phyloP scores from a whole-genome alignment of 148 eudicot genomes.

The Suaeda aralocaspica region DNA sequence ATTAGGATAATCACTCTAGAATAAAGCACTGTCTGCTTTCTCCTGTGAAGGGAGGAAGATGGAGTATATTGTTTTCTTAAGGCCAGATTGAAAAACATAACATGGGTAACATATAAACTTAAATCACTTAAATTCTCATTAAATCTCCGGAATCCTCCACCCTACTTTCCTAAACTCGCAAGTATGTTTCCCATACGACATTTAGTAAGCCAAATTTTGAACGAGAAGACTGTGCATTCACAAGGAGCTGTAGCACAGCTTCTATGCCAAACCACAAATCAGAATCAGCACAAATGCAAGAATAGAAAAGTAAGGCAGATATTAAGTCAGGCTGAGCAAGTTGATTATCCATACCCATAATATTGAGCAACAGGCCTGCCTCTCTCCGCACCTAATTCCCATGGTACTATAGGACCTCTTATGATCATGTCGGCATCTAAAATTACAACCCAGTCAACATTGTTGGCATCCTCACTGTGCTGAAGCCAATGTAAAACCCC shows the following conservation, averaged over 20 bases:
- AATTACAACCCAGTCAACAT: conserved; percentile 94
- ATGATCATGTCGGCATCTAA: conserved; percentile 93
- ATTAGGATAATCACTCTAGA: background rate
- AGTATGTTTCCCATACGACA: background rate
- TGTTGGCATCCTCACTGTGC: conserved; percentile 74
- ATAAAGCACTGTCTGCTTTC: background rate
- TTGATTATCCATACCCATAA: conserved; percentile 60
- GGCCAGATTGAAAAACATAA: background rate
- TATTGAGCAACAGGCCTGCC: conserved; percentile 92
- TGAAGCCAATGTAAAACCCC: conserved; percentile 89
- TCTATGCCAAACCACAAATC: background rate
- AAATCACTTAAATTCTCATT: background rate
- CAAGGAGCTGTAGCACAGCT: background rate
- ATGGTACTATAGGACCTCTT: conserved; percentile 89
- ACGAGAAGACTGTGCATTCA: background rate
- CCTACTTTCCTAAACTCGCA: background rate
- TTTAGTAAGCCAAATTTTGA: background rate
- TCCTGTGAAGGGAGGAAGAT: background rate
- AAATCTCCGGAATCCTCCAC: background rate
- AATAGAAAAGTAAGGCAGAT: background rate
- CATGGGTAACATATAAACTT: background rate
- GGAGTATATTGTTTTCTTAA: background rate
- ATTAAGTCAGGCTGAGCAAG: background rate
- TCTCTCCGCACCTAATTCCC: conserved; percentile 92
- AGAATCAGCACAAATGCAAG: conserved; percentile 4